These are phyloP conservation scores for Neurospora sp. DNA, from an alignment of 495 filamentous ascomycete species.

Conservation along the genomic window DNA sequence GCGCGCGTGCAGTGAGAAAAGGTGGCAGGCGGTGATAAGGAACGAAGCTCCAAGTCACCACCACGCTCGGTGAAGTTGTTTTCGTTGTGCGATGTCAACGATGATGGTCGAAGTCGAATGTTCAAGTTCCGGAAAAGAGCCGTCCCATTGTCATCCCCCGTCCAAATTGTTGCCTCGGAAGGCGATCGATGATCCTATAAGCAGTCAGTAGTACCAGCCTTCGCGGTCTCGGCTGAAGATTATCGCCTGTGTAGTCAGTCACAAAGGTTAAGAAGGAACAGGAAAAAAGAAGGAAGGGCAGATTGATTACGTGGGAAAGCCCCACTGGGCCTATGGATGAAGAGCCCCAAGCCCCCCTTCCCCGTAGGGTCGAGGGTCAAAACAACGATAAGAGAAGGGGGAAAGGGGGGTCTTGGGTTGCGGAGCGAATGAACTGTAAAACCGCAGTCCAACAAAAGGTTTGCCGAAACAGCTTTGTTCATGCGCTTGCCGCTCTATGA, in stretches of 20 bases:
- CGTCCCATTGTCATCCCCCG: not conserved
- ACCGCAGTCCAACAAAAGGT: not conserved
- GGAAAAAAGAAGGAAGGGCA: constrained; percentile 1
- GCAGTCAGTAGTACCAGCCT: not conserved
- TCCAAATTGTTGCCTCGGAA: not conserved
- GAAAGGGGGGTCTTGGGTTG: not conserved
- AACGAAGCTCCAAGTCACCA: not conserved
- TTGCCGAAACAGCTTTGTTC: not conserved
- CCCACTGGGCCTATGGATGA: constrained; percentile 10
- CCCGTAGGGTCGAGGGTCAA: not conserved
- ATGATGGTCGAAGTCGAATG: not conserved
- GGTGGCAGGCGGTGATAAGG: not conserved
- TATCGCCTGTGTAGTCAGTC: constrained; percentile 3
- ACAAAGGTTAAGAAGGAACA: constrained; percentile 1
- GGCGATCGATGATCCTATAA: not conserved
- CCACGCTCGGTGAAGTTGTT: not conserved
- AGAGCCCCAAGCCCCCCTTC: not conserved
- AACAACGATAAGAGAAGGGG: not conserved
- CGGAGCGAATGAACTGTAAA: not conserved
- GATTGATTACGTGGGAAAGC: constrained; percentile 4
- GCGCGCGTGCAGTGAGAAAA: not conserved
- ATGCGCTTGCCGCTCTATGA: constrained; percentile 2
- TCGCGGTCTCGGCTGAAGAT: not conserved
- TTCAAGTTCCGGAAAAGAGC: not conserved
- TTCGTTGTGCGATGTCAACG: not conserved